Evolutionary conservation across 2,329 filamentous ascomycete genomes (phyloP).

Genomic region (Aspergillus viridinutans): DNA sequence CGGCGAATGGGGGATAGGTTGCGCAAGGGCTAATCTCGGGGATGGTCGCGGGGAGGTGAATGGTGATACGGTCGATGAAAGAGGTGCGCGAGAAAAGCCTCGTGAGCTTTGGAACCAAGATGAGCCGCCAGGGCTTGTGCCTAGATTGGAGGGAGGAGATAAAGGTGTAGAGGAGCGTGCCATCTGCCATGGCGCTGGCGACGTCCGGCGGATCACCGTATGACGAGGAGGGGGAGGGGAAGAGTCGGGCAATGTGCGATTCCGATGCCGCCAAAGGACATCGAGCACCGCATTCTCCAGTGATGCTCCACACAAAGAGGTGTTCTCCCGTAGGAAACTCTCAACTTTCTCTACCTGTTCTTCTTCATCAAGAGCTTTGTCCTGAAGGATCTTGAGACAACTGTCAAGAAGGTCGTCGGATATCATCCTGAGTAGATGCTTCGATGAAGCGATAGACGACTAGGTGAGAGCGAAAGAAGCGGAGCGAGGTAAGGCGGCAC

Average conservation of each 20-base stretch:
- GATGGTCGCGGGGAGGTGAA: conserved; percentile 93
- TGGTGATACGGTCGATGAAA: conserved; percentile 73
- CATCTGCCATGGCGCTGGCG: conserved; percentile 88
- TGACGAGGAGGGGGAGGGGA: conserved; percentile 84
- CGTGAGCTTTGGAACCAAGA: conserved; percentile 72
- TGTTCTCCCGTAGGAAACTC: conserved; percentile 75
- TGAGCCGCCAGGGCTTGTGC: conserved; percentile 76
- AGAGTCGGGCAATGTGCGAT: conserved; percentile 49
- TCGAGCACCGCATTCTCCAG: conserved; percentile 90
- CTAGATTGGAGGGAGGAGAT: conserved; percentile 71
- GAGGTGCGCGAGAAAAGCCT: conserved; percentile 71
- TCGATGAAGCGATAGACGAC: conserved; percentile 7
- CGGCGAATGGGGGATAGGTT: conserved; percentile 91
- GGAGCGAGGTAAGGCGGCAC: conserved; percentile 1
- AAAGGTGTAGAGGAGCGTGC: conserved; percentile 71
- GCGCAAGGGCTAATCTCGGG: conserved; percentile 82
- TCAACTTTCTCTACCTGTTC: conserved; percentile 92
- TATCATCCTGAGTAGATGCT: conserved; percentile 61
- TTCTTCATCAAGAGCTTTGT: conserved; percentile 80
- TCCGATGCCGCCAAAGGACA: conserved; percentile 66
- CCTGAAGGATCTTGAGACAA: conserved; percentile 82
- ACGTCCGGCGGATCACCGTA: conserved; percentile 82
- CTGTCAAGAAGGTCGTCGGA: conserved; percentile 90
- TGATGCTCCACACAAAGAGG: conserved; percentile 66
- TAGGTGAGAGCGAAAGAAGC: conserved; percentile 6